Evolutionary conservation across 352 stramenopile species (phyloP).

Genomic region (Globisporangium takayamanum): DNA sequence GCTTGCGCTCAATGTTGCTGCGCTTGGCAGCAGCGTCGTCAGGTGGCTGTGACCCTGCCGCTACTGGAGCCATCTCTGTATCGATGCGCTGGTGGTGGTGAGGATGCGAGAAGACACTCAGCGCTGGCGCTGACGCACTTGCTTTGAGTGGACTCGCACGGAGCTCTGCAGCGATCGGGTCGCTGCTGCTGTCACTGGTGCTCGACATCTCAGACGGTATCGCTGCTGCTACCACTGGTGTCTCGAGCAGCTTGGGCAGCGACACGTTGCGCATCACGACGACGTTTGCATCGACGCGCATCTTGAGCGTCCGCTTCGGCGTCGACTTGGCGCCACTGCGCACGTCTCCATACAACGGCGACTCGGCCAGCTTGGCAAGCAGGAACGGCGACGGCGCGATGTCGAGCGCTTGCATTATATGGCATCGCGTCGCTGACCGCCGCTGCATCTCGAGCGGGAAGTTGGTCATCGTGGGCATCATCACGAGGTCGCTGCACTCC

Average conservation of each 20-base stretch:
- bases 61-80: neutral
- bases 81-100: neutral
- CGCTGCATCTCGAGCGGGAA: constrained; percentile 40
- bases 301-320: constrained; percentile 19
- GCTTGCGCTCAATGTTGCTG: constrained; percentile 53
- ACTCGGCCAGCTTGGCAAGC: constrained; percentile 21
- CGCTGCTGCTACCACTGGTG: neutral
- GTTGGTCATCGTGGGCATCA: constrained; percentile 24
- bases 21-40: constrained; percentile 13
- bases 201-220: neutral
- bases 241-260: constrained; percentile 26
- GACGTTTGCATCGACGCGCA: constrained; percentile 30
- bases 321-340: constrained; percentile 28
- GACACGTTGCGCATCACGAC: constrained; percentile 32
- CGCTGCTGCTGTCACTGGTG: neutral
- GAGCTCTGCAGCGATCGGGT: neutral
- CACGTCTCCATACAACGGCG: constrained; percentile 2
- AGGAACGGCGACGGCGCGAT: constrained; percentile 37
- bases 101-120: constrained; percentile 2
- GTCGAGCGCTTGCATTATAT: constrained; percentile 20
- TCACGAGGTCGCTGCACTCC: constrained; percentile 12
- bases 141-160: neutral
- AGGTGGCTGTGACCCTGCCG: no score
- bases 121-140: constrained; percentile 19
- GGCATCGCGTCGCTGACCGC: constrained; percentile 12